Percentiles rank a stretch among this genome's conserved stretches.
Conservation (phyloP, 179 eudicot species). For the Beta lomatogona region DNA sequence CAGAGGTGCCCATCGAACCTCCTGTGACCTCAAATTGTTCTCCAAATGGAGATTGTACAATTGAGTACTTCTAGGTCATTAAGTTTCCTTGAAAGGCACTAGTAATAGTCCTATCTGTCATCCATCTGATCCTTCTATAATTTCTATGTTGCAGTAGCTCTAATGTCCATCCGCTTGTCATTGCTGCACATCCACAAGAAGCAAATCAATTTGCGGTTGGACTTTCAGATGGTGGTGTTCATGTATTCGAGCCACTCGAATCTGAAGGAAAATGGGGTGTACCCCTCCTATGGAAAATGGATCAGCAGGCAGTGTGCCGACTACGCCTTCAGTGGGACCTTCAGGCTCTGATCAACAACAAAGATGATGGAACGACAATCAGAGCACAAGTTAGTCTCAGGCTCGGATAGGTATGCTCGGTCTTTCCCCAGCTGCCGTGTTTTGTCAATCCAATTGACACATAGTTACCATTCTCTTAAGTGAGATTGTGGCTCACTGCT, state of each 20-base stretch:
- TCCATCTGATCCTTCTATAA: conserved; percentile 8
- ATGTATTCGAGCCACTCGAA: conserved; percentile 93
- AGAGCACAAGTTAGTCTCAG: conserved; percentile 15
- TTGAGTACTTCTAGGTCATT: background rate
- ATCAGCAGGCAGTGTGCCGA: conserved; percentile 61
- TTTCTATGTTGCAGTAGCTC: conserved; percentile 54
- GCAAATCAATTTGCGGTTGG: conserved; percentile 94
- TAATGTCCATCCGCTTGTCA: conserved; percentile 81
- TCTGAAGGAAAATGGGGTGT: conserved; percentile 98
- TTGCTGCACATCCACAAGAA: conserved; percentile 95
- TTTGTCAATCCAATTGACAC: background rate
- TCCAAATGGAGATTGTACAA: background rate
- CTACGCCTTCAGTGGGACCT: conserved; percentile 70
- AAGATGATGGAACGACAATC: conserved; percentile 45
- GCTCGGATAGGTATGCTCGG: conserved; percentile 31
- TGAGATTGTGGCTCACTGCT: background rate
- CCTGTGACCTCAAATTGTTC: background rate
- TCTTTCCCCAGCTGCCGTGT: background rate
- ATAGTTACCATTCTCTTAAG: background rate
- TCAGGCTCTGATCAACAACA: conserved; percentile 83
- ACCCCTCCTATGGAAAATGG: conserved; percentile 81
- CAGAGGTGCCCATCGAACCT: background rate
- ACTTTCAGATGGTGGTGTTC: conserved; percentile 91
- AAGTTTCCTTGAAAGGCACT: background rate
- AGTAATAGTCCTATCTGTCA: background rate